phyloP scores from a whole-genome alignment of 257 asterid genomes.

The Ligustrum vulgare region DNA sequence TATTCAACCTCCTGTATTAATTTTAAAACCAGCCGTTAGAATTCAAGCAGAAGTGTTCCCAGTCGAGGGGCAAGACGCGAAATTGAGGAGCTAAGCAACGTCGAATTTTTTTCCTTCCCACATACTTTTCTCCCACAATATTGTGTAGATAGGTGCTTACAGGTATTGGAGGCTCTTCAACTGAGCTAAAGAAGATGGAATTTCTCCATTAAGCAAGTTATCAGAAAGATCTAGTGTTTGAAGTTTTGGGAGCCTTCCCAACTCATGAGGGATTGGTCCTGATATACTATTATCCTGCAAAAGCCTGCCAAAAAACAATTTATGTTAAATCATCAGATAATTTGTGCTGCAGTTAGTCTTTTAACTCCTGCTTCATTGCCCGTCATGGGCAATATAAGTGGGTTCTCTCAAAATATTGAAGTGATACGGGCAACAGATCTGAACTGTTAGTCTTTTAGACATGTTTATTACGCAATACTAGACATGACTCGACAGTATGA shows the following conservation, averaged over 20 bases:
- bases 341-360: neutral
- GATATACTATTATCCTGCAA: constrained; percentile 77
- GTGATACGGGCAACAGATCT: too few relatives aligned
- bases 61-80: neutral
- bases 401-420: too few relatives aligned
- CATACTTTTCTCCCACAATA: neutral
- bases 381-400: too few relatives aligned
- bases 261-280: constrained; percentile 73
- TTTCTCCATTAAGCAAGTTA: constrained; percentile 60
- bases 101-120: neutral
- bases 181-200: constrained; percentile 71
- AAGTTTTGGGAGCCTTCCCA: constrained; percentile 66
- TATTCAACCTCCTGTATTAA: constrained; percentile 75
- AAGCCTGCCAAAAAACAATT: constrained; percentile 41
- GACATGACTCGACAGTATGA: neutral
- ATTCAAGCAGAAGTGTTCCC: neutral
- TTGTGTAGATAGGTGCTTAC: constrained; percentile 41
- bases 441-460: neutral
- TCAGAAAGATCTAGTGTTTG: constrained; percentile 75
- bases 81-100: neutral
- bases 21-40: neutral
- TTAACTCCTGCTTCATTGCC: too few relatives aligned
- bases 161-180: constrained; percentile 67
- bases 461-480: neutral
- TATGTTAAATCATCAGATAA: neutral